Evolutionary conservation across 202 grass and related monocot genomes (phyloP).

Genomic region (Carex arenaria): DNA sequence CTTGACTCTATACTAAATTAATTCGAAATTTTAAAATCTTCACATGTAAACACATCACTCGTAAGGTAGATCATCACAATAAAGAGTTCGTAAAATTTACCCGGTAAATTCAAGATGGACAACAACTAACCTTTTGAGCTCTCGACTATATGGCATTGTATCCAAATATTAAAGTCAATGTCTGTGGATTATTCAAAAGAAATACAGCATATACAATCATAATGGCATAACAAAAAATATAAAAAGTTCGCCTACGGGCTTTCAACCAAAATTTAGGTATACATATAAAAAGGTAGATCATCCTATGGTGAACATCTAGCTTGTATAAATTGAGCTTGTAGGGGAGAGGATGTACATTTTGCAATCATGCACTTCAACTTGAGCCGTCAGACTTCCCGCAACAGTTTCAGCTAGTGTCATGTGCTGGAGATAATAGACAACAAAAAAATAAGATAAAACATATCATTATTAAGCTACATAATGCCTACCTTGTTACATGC

Average conservation of each 20-base stretch:
- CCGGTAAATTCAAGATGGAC: neutral
- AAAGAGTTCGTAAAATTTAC: neutral
- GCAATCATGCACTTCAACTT: conserved; percentile 61
- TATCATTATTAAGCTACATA: conserved; percentile 21
- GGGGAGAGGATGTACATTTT: conserved; percentile 64
- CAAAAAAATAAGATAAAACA: neutral
- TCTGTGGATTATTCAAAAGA: neutral
- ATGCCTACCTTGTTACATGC: neutral
- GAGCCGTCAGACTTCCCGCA: conserved; percentile 38
- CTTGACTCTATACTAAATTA: too few species aligned
- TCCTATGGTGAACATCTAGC: conserved; percentile 13
- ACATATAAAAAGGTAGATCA: neutral
- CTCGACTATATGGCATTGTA: neutral
- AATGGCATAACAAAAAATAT: neutral
- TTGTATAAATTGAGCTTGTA: conserved; percentile 23
- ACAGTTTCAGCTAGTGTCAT: conserved; percentile 42
- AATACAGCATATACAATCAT: neutral
- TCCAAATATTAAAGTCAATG: neutral
- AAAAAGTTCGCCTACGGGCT: too few species aligned
- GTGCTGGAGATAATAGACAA: conserved; percentile 42
- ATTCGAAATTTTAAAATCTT: too few species aligned
- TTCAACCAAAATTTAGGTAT: too few species aligned
- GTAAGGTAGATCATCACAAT: too few species aligned
- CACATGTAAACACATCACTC: too few species aligned
- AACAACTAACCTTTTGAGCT: neutral